Conservation (phyloP, 78 protist species). For the Dictyostelium firmibasis region DNA sequence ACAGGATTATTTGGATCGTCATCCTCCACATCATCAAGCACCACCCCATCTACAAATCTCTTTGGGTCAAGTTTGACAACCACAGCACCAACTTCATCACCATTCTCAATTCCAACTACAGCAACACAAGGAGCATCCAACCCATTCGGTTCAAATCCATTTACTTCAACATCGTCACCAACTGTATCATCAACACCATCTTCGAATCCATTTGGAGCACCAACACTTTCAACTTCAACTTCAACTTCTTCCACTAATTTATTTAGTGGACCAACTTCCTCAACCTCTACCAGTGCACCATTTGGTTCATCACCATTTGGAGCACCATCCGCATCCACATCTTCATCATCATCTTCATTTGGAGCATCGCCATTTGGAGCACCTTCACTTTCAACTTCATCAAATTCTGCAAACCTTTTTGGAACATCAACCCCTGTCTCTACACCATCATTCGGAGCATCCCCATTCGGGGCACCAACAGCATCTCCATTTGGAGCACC, state of each 20-base stretch:
- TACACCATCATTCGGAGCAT: neutral
- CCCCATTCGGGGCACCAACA: constrained; percentile 1
- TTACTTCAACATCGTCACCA: neutral
- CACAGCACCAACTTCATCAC: neutral
- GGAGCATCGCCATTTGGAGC: neutral
- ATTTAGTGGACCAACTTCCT: neutral
- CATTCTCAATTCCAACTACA: neutral
- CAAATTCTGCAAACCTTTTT: neutral
- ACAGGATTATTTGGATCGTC: constrained; percentile 7
- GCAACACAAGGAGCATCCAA: neutral
- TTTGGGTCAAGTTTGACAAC: neutral
- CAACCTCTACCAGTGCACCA: neutral
- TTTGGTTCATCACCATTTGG: neutral
- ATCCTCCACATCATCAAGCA: neutral
- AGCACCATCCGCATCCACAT: neutral
- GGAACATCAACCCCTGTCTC: neutral
- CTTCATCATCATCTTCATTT: neutral
- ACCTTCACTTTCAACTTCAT: neutral
- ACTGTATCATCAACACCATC: neutral
- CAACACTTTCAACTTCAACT: neutral
- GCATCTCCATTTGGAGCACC: neutral
- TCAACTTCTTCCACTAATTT: neutral
- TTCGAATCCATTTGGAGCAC: neutral
- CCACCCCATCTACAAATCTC: neutral
- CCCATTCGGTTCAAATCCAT: constrained; percentile 1